Conservation (phyloP, 2,329 filamentous ascomycete genomes). For the Pyricularia grisea region DNA sequence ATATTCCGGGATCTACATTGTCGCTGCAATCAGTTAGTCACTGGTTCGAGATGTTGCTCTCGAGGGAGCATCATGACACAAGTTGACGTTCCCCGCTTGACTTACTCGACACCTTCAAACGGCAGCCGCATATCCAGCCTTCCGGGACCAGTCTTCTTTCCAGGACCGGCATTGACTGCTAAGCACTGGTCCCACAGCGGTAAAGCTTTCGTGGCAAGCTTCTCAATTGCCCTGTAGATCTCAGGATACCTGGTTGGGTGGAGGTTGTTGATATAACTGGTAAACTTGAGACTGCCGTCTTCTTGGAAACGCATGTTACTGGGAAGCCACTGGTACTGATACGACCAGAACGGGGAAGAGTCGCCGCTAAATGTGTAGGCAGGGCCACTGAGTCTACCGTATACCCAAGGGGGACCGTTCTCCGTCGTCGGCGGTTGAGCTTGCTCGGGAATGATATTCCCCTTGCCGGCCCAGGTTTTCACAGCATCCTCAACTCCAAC, state of each 20-base stretch:
- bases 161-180: too few species aligned
- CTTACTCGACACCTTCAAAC: too few species aligned
- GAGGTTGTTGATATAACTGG: conserved; percentile 36
- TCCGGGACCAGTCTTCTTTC: too few species aligned
- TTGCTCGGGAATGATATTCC: conserved; percentile 10
- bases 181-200: too few species aligned
- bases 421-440: background rate
- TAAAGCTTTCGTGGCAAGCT: too few species aligned
- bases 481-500: conserved; percentile 17
- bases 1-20: too few species aligned
- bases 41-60: too few species aligned
- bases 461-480: conserved; percentile 13
- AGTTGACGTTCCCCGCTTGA: too few species aligned
- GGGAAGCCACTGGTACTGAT: conserved; percentile 23
- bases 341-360: conserved; percentile 12
- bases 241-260: conserved; percentile 22
- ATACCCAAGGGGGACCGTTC: background rate
- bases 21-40: too few species aligned
- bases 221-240: too few species aligned
- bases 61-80: too few species aligned
- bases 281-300: conserved; percentile 22
- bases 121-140: too few species aligned
- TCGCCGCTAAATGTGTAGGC: background rate
- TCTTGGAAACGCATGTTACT: conserved; percentile 22
- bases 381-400: background rate